A percentile compares a stretch with the other conserved stretches of the same genome.
phyloP scores from a whole-genome alignment of 768 basidiomycete genomes.

The Calvatia gigantea region DNA sequence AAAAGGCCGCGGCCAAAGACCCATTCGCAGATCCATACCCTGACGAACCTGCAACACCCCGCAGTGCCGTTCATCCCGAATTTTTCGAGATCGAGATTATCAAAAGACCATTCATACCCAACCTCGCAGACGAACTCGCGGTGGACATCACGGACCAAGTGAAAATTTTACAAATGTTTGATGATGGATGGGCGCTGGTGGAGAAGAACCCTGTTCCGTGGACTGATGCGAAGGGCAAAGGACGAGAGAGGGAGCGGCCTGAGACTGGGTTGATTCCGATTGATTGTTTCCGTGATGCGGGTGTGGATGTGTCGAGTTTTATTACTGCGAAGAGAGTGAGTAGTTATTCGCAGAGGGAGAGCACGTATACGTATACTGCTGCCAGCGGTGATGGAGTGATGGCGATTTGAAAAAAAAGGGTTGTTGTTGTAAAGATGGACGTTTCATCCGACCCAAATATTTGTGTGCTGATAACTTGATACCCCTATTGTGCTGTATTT shows the following conservation, averaged over 20 bases:
- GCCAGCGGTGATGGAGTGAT: background rate
- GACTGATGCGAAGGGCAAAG: conserved; percentile 17
- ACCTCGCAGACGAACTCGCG: conserved; percentile 55
- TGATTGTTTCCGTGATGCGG: conserved; percentile 51
- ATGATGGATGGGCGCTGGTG: conserved; percentile 71
- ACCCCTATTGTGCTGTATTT: background rate
- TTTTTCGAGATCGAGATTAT: conserved; percentile 46
- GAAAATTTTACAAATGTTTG: conserved; percentile 50
- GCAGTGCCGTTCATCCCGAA: conserved; percentile 13
- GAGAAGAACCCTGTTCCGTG: conserved; percentile 33
- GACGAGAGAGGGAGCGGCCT: conserved; percentile 22
- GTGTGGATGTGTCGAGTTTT: conserved; percentile 9
- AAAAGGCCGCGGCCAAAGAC: background rate
- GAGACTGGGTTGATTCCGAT: conserved; percentile 59
- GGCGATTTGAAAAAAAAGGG: background rate
- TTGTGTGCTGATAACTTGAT: background rate
- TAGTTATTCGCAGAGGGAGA: conserved; percentile 3
- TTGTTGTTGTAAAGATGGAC: background rate
- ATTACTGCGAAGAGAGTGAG: conserved; percentile 12
- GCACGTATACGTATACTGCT: background rate
- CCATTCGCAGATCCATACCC: conserved; percentile 23
- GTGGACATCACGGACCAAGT: conserved; percentile 51
- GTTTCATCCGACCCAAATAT: background rate
- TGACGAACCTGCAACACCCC: conserved; percentile 10
- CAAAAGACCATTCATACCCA: conserved; percentile 52